Evolutionary conservation across 192 early-diverging fungal species (phyloP).

Genomic region (Backusella morwellensis): DNA sequence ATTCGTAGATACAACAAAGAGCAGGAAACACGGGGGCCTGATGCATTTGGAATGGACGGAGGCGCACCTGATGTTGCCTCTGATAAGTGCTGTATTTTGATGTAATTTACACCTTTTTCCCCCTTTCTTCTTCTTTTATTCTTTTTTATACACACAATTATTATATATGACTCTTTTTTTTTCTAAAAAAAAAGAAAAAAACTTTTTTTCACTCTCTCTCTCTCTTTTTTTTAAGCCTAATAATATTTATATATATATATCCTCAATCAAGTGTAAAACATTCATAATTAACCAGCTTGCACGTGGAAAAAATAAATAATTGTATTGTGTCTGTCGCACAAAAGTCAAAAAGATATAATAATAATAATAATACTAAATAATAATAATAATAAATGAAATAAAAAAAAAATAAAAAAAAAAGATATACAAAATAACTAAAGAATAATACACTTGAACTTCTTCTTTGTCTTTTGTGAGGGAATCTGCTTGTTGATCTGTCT

Average conservation of each 20-base stretch:
- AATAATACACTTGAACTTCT: conserved; percentile 35
- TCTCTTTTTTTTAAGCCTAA: neutral
- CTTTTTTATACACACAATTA: neutral
- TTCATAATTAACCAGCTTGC: neutral
- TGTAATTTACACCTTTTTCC: conserved; percentile 12
- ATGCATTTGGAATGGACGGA: conserved; percentile 25
- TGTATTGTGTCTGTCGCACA: neutral
- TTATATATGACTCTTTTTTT: neutral
- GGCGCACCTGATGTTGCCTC: conserved; percentile 24
- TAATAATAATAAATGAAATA: neutral
- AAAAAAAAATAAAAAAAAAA: neutral
- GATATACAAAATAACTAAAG: conserved; percentile 12
- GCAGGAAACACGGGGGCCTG: conserved; percentile 34
- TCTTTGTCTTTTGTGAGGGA: conserved; percentile 58
- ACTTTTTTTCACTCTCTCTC: neutral
- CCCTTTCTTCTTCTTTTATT: neutral
- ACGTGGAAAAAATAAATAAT: conserved; percentile 7
- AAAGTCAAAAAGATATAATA: conserved; percentile 2
- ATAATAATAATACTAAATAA: neutral
- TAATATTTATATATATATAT: neutral
- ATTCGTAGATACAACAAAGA: conserved; percentile 82
- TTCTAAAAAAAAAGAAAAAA: neutral
- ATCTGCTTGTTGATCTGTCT: conserved; percentile 83
- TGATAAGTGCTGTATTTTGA: conserved; percentile 30
- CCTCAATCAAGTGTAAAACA: neutral